Evolutionary conservation across 108 stramenopile genomes (phyloP).

Genomic region (Conticribra weissflogii): DNA sequence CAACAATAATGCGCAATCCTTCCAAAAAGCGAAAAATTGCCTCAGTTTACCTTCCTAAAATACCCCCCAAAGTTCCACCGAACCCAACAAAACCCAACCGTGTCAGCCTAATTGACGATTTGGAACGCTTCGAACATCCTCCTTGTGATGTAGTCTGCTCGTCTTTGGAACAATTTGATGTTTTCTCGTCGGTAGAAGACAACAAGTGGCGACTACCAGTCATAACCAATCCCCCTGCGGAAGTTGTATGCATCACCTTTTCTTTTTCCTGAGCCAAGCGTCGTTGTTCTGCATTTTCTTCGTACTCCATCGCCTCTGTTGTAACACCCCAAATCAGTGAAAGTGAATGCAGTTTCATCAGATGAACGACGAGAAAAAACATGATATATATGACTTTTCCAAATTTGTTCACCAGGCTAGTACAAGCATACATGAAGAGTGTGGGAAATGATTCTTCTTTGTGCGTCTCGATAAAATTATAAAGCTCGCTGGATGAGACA

Average conservation of each 20-base stretch:
- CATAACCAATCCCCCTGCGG: slow-evolving; percentile 26
- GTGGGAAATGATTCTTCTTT: slow-evolving; percentile 27
- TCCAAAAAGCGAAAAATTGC: no score
- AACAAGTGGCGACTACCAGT: slow-evolving; percentile 8
- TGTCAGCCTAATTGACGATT: slow-evolving; percentile 60
- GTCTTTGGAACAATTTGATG: not conserved
- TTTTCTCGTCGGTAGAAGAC: not conserved
- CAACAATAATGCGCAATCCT: not conserved
- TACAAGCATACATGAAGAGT: slow-evolving; percentile 30
- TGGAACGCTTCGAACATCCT: slow-evolving; percentile 7
- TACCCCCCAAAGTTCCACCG: slow-evolving; percentile 88
- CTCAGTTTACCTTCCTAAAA: slow-evolving; percentile 70
- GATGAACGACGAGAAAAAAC: slow-evolving; percentile 84
- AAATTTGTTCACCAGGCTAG: slow-evolving; percentile 47
- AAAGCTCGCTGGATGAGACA: slow-evolving; percentile 7
- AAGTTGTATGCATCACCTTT: slow-evolving; percentile 1
- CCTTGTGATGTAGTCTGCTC: not conserved
- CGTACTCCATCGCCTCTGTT: slow-evolving; percentile 91
- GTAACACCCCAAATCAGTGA: slow-evolving; percentile 90
- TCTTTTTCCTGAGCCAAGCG: slow-evolving; percentile 29
- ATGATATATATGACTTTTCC: slow-evolving; percentile 75
- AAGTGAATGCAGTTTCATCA: slow-evolving; percentile 89
- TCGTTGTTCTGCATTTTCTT: slow-evolving; percentile 74
- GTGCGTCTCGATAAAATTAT: slow-evolving; percentile 9
- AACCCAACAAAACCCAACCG: slow-evolving; percentile 83